A percentile compares a stretch with the other conserved stretches of the same genome.
phyloP scores from a whole-genome alignment of 169 alveolate genomes.

The Eimeria sp. region DNA sequence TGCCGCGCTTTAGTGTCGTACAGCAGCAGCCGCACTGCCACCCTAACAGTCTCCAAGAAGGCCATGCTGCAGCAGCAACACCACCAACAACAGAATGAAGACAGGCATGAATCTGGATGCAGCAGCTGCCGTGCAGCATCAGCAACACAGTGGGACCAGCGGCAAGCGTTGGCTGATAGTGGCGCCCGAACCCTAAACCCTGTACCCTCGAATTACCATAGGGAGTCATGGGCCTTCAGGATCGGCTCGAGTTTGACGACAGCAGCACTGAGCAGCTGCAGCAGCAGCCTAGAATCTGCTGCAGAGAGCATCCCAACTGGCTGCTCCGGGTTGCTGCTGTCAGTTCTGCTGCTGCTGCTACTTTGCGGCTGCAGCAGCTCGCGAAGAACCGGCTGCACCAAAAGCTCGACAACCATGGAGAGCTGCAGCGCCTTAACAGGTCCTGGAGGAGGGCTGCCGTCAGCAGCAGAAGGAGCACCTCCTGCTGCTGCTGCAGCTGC shows the following conservation, averaged over 20 bases:
- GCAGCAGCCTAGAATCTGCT: slow-evolving; percentile 23
- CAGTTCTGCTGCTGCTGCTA: slow-evolving; percentile 8
- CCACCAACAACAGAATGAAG: slow-evolving; percentile 23
- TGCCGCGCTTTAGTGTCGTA: slow-evolving; percentile 27
- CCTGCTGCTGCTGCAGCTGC: slow-evolving; percentile 57
- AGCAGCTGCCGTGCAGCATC: not conserved
- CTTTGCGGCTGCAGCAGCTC: slow-evolving; percentile 38
- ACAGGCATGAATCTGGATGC: not conserved
- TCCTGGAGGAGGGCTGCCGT: not conserved
- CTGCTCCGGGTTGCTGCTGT: slow-evolving; percentile 37
- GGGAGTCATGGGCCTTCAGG: slow-evolving; percentile 11
- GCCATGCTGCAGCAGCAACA: slow-evolving; percentile 68
- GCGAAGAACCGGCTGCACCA: slow-evolving; percentile 47
- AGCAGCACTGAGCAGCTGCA: slow-evolving; percentile 57
- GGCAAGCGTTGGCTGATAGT: not conserved
- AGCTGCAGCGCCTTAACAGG: slow-evolving; percentile 43
- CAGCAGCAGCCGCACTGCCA: slow-evolving; percentile 51
- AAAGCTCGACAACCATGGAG: slow-evolving; percentile 16
- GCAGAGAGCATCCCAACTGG: slow-evolving; percentile 16
- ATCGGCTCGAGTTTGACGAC: slow-evolving; percentile 44
- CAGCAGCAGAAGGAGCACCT: not conserved
- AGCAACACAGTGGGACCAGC: not conserved
- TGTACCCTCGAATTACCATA: slow-evolving; percentile 1
- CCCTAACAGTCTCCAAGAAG: slow-evolving; percentile 29
- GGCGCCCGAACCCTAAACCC: not conserved